Conservation (phyloP, 306 rosid species). For the Trichosanthes truncata region DNA sequence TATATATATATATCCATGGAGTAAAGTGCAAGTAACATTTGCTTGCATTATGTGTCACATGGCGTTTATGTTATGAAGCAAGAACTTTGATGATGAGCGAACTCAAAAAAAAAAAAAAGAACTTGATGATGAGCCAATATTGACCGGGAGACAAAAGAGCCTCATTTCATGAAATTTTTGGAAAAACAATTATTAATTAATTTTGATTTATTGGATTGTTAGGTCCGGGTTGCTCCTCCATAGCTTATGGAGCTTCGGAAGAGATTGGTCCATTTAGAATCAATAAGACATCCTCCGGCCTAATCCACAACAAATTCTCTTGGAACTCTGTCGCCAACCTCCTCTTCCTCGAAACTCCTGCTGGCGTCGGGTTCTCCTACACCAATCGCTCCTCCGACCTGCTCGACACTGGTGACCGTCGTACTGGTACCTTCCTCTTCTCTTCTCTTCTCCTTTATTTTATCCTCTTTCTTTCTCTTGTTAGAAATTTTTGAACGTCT, state of each 20-base stretch:
- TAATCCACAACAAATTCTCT: constrained; percentile 65
- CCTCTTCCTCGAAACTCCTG: constrained; percentile 78
- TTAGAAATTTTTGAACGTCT: too few species aligned
- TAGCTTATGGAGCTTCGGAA: constrained; percentile 97
- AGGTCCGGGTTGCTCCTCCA: constrained; percentile 99
- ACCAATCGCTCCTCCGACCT: constrained; percentile 70
- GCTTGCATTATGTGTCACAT: neutral
- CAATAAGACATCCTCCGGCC: constrained; percentile 63
- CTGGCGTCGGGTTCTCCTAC: constrained; percentile 96
- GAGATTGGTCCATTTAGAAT: constrained; percentile 90
- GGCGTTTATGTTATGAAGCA: neutral
- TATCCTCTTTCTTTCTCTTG: too few species aligned
- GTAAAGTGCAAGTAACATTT: neutral
- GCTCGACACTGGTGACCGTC: constrained; percentile 67
- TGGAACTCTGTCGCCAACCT: constrained; percentile 86
- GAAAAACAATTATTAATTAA: too few species aligned
- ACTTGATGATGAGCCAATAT: too few species aligned
- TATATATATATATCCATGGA: too few species aligned
- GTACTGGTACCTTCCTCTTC: constrained; percentile 47
- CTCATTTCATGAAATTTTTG: too few species aligned
- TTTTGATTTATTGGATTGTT: too few species aligned
- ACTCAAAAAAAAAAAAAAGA: too few species aligned
- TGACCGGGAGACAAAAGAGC: too few species aligned
- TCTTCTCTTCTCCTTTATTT: neutral
- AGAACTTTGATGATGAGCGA: too few species aligned